Evolutionary conservation across 1,139 yeast species (phyloP).

Genomic region (Ogataea hybrid): DNA sequence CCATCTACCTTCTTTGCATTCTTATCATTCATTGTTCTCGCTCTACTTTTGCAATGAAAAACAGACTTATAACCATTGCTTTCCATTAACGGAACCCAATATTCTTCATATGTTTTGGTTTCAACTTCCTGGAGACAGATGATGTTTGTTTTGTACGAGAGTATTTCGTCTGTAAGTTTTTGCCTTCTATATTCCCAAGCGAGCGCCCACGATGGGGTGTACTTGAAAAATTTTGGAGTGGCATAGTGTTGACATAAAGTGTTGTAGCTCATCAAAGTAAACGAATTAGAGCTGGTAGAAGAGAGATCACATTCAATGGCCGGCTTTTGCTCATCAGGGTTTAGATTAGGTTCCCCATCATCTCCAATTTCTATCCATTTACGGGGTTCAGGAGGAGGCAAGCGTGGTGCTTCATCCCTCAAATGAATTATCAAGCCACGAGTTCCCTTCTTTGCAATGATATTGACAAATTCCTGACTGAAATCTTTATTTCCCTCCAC

Average conservation of each 20-base stretch:
- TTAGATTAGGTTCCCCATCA: conserved; percentile 62
- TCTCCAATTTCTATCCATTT: conserved; percentile 79
- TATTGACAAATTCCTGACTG: conserved; percentile 60
- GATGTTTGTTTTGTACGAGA: conserved; percentile 65
- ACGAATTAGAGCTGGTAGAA: conserved; percentile 35
- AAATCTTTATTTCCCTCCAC: conserved; percentile 86
- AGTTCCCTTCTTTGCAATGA: conserved; percentile 81
- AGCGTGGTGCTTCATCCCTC: conserved; percentile 77
- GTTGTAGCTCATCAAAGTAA: conserved; percentile 84
- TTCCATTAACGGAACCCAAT: conserved; percentile 75
- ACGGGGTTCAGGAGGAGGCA: conserved; percentile 67
- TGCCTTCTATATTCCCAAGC: conserved; percentile 91
- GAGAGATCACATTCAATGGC: conserved; percentile 34
- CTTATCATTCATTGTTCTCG: conserved; percentile 82
- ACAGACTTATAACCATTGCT: conserved; percentile 77
- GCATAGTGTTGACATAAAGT: conserved; percentile 96
- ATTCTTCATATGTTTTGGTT: conserved; percentile 78
- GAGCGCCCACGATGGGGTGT: conserved; percentile 97
- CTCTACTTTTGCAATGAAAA: conserved; percentile 86
- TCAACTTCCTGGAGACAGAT: conserved; percentile 96
- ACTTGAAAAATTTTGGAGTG: conserved; percentile 85
- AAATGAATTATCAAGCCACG: conserved; percentile 75
- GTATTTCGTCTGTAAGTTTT: conserved; percentile 68
- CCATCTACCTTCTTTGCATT: conserved; percentile 95
- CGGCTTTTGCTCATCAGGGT: conserved; percentile 28